These are phyloP conservation scores for Pterula multifida DNA, from an alignment of 1,284 basidiomycete genomes.

Conservation along the genomic window DNA sequence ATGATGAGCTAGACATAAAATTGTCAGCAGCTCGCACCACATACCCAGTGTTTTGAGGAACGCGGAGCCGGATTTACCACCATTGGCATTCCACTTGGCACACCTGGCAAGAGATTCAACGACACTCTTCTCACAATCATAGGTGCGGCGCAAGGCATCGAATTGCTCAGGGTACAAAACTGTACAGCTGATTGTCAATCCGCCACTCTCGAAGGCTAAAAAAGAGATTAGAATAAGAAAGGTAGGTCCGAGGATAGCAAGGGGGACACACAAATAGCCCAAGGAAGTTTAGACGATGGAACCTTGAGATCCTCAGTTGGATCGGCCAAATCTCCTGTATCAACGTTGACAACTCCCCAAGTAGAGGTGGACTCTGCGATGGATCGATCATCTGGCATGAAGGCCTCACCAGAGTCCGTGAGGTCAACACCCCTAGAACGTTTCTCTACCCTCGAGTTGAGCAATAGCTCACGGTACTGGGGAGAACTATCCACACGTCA, in stretches of 20 bases:
- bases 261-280: conserved; percentile 58
- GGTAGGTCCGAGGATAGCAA: neutral
- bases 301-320: conserved; percentile 66
- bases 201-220: conserved; percentile 79
- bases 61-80: conserved; percentile 94
- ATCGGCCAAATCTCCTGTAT: conserved; percentile 47
- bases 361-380: conserved; percentile 68
- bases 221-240: conserved; percentile 8
- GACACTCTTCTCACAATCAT: conserved; percentile 89
- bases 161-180: conserved; percentile 97
- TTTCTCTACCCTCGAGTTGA: conserved; percentile 63
- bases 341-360: conserved; percentile 81
- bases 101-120: conserved; percentile 91
- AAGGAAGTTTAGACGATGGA: conserved; percentile 69
- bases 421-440: conserved; percentile 55
- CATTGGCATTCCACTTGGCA: conserved; percentile 91
- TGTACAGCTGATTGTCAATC: conserved; percentile 90
- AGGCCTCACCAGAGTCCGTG: conserved; percentile 60
- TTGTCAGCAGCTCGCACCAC: conserved; percentile 5
- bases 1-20: conserved; percentile 4
- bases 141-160: conserved; percentile 84
- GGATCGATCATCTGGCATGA: conserved; percentile 82
- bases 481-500: conserved; percentile 53
- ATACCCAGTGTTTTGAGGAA: conserved; percentile 91
- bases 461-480: conserved; percentile 78